Evolutionary conservation across 768 basidiomycete genomes (phyloP).

Genomic region (Russula vinacea): DNA sequence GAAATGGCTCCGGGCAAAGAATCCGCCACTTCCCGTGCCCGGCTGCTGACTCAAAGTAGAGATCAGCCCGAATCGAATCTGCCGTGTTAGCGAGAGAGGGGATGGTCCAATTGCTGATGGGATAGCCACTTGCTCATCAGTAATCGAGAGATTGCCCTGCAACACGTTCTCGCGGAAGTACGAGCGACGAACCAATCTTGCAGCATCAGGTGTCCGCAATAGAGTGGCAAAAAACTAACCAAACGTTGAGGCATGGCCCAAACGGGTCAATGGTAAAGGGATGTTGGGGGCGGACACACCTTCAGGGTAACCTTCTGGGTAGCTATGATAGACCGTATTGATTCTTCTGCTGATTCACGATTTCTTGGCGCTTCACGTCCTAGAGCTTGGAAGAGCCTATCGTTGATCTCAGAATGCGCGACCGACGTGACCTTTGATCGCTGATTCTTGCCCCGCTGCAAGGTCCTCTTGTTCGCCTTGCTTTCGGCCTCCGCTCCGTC

Average conservation of each 20-base stretch:
- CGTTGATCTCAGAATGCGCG: constrained; percentile 1
- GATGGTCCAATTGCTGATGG: background rate
- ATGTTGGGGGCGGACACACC: background rate
- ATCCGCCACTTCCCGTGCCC: constrained; percentile 21
- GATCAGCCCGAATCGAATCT: constrained; percentile 18
- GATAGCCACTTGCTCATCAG: background rate
- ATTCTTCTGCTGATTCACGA: constrained; percentile 7
- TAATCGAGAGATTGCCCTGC: constrained; percentile 11
- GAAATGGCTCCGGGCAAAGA: constrained; percentile 2
- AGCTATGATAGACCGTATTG: background rate
- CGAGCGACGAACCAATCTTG: background rate
- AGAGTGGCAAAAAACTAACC: constrained; percentile 1
- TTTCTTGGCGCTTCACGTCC: constrained; percentile 7
- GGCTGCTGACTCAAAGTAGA: constrained; percentile 12
- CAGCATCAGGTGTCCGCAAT: background rate
- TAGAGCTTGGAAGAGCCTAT: constrained; percentile 9
- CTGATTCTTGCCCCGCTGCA: background rate
- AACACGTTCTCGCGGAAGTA: constrained; percentile 19
- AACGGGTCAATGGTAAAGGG: background rate
- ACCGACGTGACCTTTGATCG: background rate
- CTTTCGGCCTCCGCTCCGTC: background rate
- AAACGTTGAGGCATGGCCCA: background rate
- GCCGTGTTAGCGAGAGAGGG: background rate
- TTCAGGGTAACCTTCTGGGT: constrained; percentile 4
- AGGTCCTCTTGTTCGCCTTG: constrained; percentile 1